Evolutionary conservation across 345 rosid species (phyloP).

Genomic region (Mangifera indica): DNA sequence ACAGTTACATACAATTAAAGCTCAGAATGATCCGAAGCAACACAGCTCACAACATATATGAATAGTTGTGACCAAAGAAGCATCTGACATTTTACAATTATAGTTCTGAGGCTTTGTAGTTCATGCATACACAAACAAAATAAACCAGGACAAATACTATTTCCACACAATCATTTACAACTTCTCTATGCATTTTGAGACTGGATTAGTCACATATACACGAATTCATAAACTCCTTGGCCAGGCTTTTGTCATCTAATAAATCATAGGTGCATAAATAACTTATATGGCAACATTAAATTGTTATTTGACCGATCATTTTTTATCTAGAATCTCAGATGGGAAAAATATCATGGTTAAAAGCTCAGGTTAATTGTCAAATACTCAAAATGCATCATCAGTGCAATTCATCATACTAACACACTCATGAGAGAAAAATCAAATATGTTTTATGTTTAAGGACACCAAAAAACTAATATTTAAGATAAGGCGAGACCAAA

Average conservation of each 20-base stretch:
- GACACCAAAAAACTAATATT: background rate
- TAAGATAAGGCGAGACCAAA: background rate
- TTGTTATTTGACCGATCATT: background rate
- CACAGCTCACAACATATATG: background rate
- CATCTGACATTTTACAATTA: background rate
- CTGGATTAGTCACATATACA: background rate
- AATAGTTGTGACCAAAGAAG: background rate
- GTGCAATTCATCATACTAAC: background rate
- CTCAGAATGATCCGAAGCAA: conserved; percentile 2
- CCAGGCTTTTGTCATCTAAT: background rate
- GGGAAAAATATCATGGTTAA: background rate
- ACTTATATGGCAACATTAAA: background rate
- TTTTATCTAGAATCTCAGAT: background rate
- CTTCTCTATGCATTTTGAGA: background rate
- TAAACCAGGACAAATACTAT: background rate
- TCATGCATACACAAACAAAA: conserved; percentile 1
- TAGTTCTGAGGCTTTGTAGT: background rate
- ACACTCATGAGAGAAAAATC: background rate
- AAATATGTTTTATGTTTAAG: background rate
- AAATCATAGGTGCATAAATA: background rate
- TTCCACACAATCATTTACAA: background rate
- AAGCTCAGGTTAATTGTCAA: background rate
- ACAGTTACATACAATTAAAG: background rate
- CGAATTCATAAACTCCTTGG: background rate
- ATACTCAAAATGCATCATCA: background rate